Percentiles rank a stretch among this genome's conserved stretches.
Evolutionary conservation across 2,329 filamentous ascomycete species (phyloP).

Genomic region (Aspergillus uvarum): DNA sequence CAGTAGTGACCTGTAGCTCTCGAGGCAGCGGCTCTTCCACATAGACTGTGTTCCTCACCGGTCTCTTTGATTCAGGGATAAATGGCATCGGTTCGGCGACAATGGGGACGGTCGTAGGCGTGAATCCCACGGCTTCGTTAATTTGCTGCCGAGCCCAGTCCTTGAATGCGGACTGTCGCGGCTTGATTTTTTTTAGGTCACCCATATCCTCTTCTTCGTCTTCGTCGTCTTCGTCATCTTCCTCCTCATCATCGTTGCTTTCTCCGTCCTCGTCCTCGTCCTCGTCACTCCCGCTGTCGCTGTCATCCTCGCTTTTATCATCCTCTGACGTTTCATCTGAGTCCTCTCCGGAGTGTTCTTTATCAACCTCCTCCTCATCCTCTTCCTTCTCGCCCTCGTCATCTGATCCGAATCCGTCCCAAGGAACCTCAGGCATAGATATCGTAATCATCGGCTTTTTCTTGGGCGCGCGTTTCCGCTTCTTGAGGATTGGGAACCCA

Average conservation of each 20-base stretch:
- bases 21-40: slow-evolving; percentile 43
- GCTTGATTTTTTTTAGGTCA: slow-evolving; percentile 26
- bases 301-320: slow-evolving; percentile 31
- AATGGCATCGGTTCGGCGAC: slow-evolving; percentile 35
- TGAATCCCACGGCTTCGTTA: slow-evolving; percentile 76
- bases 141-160: slow-evolving; percentile 85
- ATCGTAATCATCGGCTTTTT: slow-evolving; percentile 39
- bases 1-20: slow-evolving; percentile 41
- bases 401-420: slow-evolving; percentile 48
- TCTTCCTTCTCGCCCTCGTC: slow-evolving; percentile 38
- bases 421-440: slow-evolving; percentile 40
- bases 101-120: slow-evolving; percentile 45
- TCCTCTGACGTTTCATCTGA: slow-evolving; percentile 16
- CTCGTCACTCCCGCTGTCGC: slow-evolving; percentile 30
- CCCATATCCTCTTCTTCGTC: slow-evolving; percentile 30
- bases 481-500: slow-evolving; percentile 78
- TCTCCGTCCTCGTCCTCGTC: slow-evolving; percentile 32
- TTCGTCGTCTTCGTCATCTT: slow-evolving; percentile 33
- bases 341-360: neutral
- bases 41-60: slow-evolving; percentile 37
- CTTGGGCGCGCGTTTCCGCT: slow-evolving; percentile 67
- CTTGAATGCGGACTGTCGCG: slow-evolving; percentile 73
- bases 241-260: slow-evolving; percentile 22
- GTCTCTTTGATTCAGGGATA: slow-evolving; percentile 27
- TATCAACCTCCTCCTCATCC: slow-evolving; percentile 26